A percentile compares a stretch with the other conserved stretches of the same genome.
These are phyloP conservation scores for Pseudogymnoascus sp. DNA, from an alignment of 2,329 filamentous ascomycete species.

Conservation along the genomic window DNA sequence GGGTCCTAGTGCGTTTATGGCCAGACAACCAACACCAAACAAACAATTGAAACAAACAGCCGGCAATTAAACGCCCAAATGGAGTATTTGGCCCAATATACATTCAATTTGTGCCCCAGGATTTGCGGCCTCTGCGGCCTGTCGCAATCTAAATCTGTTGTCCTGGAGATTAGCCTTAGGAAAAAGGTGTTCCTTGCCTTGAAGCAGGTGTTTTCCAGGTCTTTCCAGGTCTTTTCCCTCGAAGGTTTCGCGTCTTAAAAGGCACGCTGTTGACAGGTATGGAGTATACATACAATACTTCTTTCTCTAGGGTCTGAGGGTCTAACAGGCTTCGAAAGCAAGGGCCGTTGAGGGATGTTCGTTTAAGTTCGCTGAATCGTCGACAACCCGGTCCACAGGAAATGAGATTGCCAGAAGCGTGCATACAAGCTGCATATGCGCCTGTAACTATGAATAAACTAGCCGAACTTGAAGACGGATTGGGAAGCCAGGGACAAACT, in stretches of 20 bases:
- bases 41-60: constrained; percentile 8
- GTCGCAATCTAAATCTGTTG: constrained; percentile 5
- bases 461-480: background rate
- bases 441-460: constrained; percentile 7
- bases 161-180: constrained; percentile 2
- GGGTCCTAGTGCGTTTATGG: constrained; percentile 9
- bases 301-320: background rate
- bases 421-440: constrained; percentile 7
- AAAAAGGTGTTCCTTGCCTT: background rate
- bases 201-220: background rate
- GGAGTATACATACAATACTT: background rate
- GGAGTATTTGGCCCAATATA: constrained; percentile 2
- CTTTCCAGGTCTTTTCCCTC: background rate
- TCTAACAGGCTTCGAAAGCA: background rate
- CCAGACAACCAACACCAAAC: constrained; percentile 5
- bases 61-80: constrained; percentile 9
- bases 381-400: constrained; percentile 7
- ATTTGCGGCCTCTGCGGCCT: constrained; percentile 6
- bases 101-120: constrained; percentile 4
- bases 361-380: constrained; percentile 8
- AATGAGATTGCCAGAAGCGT: constrained; percentile 4
- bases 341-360: background rate
- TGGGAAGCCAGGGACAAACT: background rate
- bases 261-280: background rate
- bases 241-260: background rate